These are phyloP conservation scores for Pseudonectria buxi DNA, from an alignment of 2,329 filamentous ascomycete species.

Conservation along the genomic window DNA sequence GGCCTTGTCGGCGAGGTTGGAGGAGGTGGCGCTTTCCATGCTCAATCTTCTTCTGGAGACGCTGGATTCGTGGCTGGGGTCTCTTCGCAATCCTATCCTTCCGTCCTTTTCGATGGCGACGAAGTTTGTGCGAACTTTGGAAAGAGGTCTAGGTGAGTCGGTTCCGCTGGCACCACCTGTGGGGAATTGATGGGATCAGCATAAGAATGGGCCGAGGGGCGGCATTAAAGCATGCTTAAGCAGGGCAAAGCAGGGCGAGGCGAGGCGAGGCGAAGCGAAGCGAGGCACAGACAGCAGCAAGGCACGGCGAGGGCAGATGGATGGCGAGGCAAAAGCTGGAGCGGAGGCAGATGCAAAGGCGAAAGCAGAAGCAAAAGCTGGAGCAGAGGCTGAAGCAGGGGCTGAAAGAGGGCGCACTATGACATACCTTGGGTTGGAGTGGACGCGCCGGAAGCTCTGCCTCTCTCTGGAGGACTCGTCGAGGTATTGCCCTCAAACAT, in stretches of 20 bases:
- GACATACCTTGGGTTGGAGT: conserved; percentile 26
- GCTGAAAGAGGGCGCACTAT: background rate
- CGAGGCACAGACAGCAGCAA: too few species aligned
- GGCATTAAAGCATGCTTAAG: conserved; percentile 1
- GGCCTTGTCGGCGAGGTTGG: conserved; percentile 32
- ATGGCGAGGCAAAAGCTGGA: background rate
- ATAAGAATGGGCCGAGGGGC: conserved; percentile 3
- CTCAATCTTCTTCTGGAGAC: conserved; percentile 31
- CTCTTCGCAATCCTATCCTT: conserved; percentile 44
- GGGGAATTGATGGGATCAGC: conserved; percentile 15
- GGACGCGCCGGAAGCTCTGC: conserved; percentile 55
- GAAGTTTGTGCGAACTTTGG: conserved; percentile 70
- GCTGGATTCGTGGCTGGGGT: conserved; percentile 32
- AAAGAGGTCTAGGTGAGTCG: conserved; percentile 58
- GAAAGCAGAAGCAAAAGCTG: background rate
- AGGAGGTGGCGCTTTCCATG: conserved; percentile 27
- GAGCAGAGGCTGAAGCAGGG: background rate
- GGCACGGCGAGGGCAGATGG: too few species aligned
- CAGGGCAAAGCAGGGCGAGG: conserved; percentile 9
- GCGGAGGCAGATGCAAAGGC: background rate
- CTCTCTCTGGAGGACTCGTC: conserved; percentile 59
- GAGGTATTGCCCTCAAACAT: conserved; percentile 73
- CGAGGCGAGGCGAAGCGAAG: conserved; percentile 4
- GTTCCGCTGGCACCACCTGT: conserved; percentile 28
- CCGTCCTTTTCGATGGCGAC: conserved; percentile 64